A percentile compares a stretch with the other conserved stretches of the same genome.
Evolutionary conservation across 1,284 basidiomycete genomes (phyloP).

Genomic region (Fomitopsis schrenkii): DNA sequence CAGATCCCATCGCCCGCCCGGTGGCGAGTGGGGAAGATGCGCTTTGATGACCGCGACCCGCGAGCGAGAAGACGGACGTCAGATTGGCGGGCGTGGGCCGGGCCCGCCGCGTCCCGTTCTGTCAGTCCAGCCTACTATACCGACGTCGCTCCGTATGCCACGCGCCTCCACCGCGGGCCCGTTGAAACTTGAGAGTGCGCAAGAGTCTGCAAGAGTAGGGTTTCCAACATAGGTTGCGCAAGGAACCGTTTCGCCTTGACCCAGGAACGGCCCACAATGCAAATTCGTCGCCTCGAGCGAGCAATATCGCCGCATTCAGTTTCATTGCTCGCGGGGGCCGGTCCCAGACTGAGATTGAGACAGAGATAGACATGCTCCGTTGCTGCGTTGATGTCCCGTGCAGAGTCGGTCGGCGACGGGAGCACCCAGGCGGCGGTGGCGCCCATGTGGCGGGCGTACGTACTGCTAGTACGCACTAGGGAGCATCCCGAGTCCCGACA

Average conservation of each 20-base stretch:
- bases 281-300: neutral
- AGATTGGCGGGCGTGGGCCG: neutral
- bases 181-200: too few species aligned
- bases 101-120: neutral
- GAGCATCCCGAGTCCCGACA: too few species aligned
- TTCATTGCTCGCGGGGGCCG: neutral
- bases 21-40: neutral
- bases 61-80: neutral
- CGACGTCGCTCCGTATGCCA: neutral
- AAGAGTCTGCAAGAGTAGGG: too few species aligned
- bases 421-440: neutral
- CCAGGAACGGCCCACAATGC: neutral
- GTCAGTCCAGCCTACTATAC: neutral
- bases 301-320: neutral
- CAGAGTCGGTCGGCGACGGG: neutral
- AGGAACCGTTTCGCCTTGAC: neutral
- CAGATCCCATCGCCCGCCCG: neutral
- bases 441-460: neutral
- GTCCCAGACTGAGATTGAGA: neutral
- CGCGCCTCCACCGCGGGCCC: neutral
- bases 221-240: neutral
- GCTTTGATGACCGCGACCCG: neutral
- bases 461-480: neutral
- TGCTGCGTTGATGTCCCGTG: neutral
- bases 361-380: neutral